Base-by-base conservation (phyloP, 1,284 basidiomycete genomes). In the Baeospora myosura region DNA sequence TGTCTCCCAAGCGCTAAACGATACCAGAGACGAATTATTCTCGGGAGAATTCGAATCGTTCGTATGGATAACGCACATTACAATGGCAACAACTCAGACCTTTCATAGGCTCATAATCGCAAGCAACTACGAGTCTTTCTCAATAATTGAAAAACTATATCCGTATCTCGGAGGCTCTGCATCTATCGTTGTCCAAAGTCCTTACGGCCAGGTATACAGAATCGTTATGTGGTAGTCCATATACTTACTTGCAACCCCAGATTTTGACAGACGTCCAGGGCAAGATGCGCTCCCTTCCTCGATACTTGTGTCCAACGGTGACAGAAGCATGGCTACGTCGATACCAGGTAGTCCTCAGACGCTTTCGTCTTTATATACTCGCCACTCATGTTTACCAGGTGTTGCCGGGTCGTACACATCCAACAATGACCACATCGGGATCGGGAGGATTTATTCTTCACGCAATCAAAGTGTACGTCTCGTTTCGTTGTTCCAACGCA, bases 351-450 rank as follows among this genome's bases (percentile, higher is more conserved):
- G 6, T 10, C 14, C 16, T n/a, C 20, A 40, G 14, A 17, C 21
- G 30, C 22, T 12, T 33, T 21, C 20, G 3, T 14, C 25, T 16
- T 29, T n/a, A 16, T 30, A 16, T 26, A 4, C 31, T 3, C 23
- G 24, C 18, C 23, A 18, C 10, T 36, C 30, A 14, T 33, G 20
- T 39, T 41, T 22, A 20, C 6, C 42, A 76, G 72, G 86, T 94
- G 7, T 70, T 99, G 14, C 95, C 95, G 18, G 95, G 95, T 11
- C 76, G 96, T 24, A 96, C 91, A 31, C 96, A 99, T 66, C 96
- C 96, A 0, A 81, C 80, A 52, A 98, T 99, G 96, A 84, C 74
- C 45, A 90, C 84, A 37, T 86, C 88, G 12, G 90, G 88, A 1
- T 85, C 86, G 2, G 93, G 89, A 3, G 95, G 96, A 0, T 97